Conservation (phyloP, 2,329 filamentous ascomycete genomes). For the Fusarium multiceps region DNA sequence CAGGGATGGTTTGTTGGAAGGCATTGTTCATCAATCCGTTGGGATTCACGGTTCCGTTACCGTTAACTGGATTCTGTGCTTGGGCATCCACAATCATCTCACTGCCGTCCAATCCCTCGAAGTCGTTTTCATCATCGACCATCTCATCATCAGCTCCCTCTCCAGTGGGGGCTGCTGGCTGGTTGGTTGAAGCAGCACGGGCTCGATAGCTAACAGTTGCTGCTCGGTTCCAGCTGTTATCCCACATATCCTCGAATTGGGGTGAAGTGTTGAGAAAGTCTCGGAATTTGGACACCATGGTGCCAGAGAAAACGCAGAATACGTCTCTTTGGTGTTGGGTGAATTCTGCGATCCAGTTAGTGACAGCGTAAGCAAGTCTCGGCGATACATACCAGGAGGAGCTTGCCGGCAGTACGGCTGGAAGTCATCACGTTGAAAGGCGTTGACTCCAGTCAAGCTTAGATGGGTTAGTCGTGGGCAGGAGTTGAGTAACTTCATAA, state of each 20-base stretch:
- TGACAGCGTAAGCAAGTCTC: not conserved
- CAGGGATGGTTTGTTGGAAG: constrained; percentile 42
- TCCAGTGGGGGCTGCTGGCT: constrained; percentile 32
- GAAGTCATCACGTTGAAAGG: constrained; percentile 87
- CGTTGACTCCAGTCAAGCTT: constrained; percentile 91
- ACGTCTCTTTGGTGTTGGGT: constrained; percentile 94
- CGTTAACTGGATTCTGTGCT: constrained; percentile 43
- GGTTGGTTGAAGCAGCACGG: constrained; percentile 15
- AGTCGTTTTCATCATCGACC: constrained; percentile 58
- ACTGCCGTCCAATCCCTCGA: constrained; percentile 54
- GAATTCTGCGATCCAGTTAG: constrained; percentile 72
- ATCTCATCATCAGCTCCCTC: constrained; percentile 57
- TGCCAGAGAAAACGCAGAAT: constrained; percentile 96
- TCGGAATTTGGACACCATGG: constrained; percentile 81
- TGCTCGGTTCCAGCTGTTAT: constrained; percentile 40
- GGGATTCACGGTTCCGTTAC: constrained; percentile 14
- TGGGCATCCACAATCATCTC: constrained; percentile 54
- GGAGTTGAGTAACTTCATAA: constrained; percentile 87
- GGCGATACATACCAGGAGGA: constrained; percentile 70
- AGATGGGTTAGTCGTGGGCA: constrained; percentile 94
- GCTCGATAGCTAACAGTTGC: constrained; percentile 10
- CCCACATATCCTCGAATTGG: constrained; percentile 59
- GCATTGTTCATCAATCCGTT: constrained; percentile 17
- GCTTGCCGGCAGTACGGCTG: constrained; percentile 87
- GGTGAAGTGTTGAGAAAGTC: constrained; percentile 75